Percentiles rank a stretch among this genome's conserved stretches.
Conservation (phyloP, 768 basidiomycete species). For the Boletus rufocinnamomeus region DNA sequence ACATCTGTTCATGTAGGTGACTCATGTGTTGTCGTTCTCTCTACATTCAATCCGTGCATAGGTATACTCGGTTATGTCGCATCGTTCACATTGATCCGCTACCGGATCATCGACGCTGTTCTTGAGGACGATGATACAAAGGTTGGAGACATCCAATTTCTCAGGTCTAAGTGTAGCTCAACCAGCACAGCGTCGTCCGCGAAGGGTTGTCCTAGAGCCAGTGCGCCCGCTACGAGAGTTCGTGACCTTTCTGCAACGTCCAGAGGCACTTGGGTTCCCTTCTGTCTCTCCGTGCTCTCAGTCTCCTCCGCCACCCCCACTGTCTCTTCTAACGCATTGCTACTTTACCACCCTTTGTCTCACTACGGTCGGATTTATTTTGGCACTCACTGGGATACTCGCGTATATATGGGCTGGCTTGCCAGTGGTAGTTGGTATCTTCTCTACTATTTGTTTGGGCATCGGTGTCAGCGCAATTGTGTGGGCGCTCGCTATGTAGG, state of each 20-base stretch:
- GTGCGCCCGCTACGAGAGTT: slow-evolving; percentile 10
- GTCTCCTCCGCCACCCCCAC: slow-evolving; percentile 10
- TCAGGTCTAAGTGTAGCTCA: slow-evolving; percentile 5
- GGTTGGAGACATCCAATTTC: slow-evolving; percentile 5
- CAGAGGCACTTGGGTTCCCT: not conserved
- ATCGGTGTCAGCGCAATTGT: slow-evolving; percentile 19
- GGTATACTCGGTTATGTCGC: slow-evolving; percentile 32
- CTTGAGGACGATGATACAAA: slow-evolving; percentile 18
- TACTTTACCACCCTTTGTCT: slow-evolving; percentile 31
- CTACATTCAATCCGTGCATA: slow-evolving; percentile 2
- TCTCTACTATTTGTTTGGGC: slow-evolving; percentile 30
- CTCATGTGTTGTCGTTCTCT: not conserved
- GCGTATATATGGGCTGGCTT: slow-evolving; percentile 30
- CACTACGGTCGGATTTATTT: slow-evolving; percentile 26
- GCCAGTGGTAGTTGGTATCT: slow-evolving; percentile 28
- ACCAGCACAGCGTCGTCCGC: slow-evolving; percentile 5
- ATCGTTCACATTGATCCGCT: slow-evolving; percentile 33
- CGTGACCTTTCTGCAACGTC: not conserved
- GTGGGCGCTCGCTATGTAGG: slow-evolving; percentile 31
- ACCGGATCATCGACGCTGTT: slow-evolving; percentile 23
- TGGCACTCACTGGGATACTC: slow-evolving; percentile 30
- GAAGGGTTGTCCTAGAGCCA: slow-evolving; percentile 20
- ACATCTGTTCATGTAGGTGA: slow-evolving; percentile 31
- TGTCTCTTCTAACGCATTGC: slow-evolving; percentile 27
- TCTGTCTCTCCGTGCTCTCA: not conserved